phyloP scores from a whole-genome alignment of 768 basidiomycete genomes.

The Tubosaeta sp. region DNA sequence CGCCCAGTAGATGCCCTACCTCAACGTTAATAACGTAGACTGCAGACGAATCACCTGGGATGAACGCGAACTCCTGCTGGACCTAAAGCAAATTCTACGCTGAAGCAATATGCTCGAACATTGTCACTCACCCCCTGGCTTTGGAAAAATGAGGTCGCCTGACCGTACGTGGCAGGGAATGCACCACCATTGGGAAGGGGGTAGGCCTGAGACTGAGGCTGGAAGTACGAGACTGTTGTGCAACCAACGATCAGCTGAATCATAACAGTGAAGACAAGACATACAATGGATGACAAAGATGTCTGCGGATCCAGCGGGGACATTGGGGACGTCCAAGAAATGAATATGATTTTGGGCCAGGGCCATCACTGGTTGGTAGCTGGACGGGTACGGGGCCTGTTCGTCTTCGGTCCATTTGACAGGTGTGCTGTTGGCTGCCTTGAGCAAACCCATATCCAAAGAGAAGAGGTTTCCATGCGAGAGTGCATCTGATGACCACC shows the following conservation, averaged over 20 bases:
- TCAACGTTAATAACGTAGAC: slow-evolving; percentile 75
- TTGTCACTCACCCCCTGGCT: slow-evolving; percentile 39
- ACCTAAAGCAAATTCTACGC: slow-evolving; percentile 34
- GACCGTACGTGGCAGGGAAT: slow-evolving; percentile 68
- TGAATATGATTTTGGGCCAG: slow-evolving; percentile 84
- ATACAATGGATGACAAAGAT: slow-evolving; percentile 89
- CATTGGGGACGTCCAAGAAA: slow-evolving; percentile 70
- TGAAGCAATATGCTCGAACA: not conserved
- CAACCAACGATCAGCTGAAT: not conserved
- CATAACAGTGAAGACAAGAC: slow-evolving; percentile 21
- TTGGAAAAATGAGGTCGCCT: slow-evolving; percentile 68
- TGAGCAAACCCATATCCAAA: slow-evolving; percentile 66
- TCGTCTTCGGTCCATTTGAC: slow-evolving; percentile 64
- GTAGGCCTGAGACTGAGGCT: slow-evolving; percentile 62
- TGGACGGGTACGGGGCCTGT: slow-evolving; percentile 50
- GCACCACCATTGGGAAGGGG: slow-evolving; percentile 39
- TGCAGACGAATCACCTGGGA: slow-evolving; percentile 67
- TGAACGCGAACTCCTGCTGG: slow-evolving; percentile 72
- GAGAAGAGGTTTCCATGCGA: slow-evolving; percentile 61
- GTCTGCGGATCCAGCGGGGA: slow-evolving; percentile 62
- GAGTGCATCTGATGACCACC: slow-evolving; percentile 53
- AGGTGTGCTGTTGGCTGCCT: slow-evolving; percentile 51
- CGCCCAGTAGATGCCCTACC: slow-evolving; percentile 29
- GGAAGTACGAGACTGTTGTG: slow-evolving; percentile 67
- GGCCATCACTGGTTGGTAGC: slow-evolving; percentile 72